phyloP scores from a whole-genome alignment of 1,139 yeast genomes.

The Nakaseomyces uthaithaninus region DNA sequence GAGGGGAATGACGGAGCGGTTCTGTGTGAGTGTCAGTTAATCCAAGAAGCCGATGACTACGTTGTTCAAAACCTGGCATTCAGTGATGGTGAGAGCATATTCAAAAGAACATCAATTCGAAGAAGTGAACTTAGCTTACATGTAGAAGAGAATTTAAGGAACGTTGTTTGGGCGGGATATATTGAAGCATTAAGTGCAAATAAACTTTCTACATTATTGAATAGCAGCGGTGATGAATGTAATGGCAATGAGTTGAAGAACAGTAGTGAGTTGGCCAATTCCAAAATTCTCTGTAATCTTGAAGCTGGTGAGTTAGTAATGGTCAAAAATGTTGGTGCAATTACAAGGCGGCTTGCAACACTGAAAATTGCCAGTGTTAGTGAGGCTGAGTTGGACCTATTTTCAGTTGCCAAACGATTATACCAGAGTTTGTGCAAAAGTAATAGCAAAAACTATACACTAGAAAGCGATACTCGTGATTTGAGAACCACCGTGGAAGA shows the following conservation, averaged over 20 bases:
- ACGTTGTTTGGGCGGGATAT: background rate
- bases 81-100: conserved; percentile 6
- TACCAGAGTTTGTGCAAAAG: conserved; percentile 13
- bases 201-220: background rate
- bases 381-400: conserved; percentile 22
- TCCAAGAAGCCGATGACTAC: background rate
- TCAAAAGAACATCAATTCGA: background rate
- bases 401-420: conserved; percentile 17
- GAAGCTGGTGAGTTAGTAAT: conserved; percentile 16
- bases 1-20: conserved; percentile 1
- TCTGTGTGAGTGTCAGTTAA: conserved; percentile 14
- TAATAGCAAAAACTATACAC: conserved; percentile 12
- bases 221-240: background rate
- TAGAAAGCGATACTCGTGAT: background rate
- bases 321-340: conserved; percentile 16
- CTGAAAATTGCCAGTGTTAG: conserved; percentile 11
- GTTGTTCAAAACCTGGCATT: background rate
- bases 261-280: background rate
- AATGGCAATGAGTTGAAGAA: background rate
- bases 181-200: conserved; percentile 1
- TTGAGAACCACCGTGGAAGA: conserved; percentile 9
- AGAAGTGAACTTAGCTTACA: background rate
- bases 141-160: conserved; percentile 1
- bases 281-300: background rate
- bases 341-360: conserved; percentile 21